These are phyloP conservation scores for Lasiosphaeria miniovina DNA, from an alignment of 495 filamentous ascomycete genomes.

Conservation along the genomic window DNA sequence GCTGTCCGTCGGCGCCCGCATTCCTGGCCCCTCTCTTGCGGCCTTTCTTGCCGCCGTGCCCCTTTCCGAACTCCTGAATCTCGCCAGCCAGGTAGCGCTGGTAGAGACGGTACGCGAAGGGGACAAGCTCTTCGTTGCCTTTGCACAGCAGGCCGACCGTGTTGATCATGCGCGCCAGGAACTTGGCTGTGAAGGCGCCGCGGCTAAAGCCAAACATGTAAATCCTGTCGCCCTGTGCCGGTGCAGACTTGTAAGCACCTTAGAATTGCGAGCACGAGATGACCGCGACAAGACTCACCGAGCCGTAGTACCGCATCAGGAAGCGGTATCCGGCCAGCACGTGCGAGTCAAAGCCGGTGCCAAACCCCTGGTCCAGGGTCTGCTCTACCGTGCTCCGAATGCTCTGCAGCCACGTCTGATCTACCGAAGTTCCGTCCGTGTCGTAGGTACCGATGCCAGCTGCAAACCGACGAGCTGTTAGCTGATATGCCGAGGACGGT, in stretches of 20 bases:
- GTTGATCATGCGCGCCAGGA: slow-evolving; percentile 16
- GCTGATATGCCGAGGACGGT: background rate
- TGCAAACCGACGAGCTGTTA: background rate
- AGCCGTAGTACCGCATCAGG: slow-evolving; percentile 18
- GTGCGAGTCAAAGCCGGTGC: slow-evolving; percentile 14
- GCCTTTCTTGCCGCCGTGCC: background rate
- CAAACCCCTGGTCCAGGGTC: slow-evolving; percentile 17
- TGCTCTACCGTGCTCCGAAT: slow-evolving; percentile 8
- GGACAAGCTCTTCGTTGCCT: slow-evolving; percentile 20
- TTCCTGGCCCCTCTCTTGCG: background rate
- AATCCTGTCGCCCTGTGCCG: slow-evolving; percentile 15
- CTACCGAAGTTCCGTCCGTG: slow-evolving; percentile 9
- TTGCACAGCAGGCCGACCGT: slow-evolving; percentile 19
- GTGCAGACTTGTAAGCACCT: background rate
- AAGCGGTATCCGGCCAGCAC: slow-evolving; percentile 17
- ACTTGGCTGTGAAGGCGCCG: slow-evolving; percentile 18
- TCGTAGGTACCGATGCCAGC: slow-evolving; percentile 20
- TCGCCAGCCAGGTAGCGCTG: slow-evolving; percentile 15
- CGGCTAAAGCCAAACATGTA: slow-evolving; percentile 19
- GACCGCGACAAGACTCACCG: background rate
- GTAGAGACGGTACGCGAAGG: slow-evolving; percentile 17
- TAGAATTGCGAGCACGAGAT: background rate
- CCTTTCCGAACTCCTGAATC: background rate
- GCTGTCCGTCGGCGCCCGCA: background rate
- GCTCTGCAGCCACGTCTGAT: slow-evolving; percentile 4